Evolutionary conservation across 345 rosid genomes (phyloP).

Genomic region (Geranium rotundifolium): DNA sequence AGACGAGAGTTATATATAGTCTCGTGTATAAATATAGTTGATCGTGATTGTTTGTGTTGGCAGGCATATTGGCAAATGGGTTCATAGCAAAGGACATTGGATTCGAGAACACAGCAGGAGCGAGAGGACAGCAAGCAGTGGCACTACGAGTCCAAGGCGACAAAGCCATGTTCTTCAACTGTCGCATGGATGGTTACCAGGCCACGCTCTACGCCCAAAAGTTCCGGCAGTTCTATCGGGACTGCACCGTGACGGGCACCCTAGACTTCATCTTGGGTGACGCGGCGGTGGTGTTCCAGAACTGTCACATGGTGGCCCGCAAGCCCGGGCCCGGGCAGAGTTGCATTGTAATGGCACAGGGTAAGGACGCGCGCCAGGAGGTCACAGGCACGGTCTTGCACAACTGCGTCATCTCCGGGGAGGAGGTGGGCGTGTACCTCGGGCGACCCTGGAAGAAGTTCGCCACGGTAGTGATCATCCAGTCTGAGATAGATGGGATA

Average conservation of each 20-base stretch:
- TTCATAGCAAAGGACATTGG: conserved; percentile 37
- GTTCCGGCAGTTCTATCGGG: conserved; percentile 46
- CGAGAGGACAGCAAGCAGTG: conserved; percentile 25
- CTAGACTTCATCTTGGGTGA: conserved; percentile 34
- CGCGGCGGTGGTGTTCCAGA: conserved; percentile 27
- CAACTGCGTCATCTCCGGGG: conserved; percentile 24
- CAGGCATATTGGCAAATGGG: conserved; percentile 25
- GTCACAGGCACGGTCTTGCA: conserved; percentile 27
- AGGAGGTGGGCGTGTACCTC: conserved; percentile 15
- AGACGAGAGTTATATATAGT: too few relatives aligned
- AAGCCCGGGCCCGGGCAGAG: conserved; percentile 32
- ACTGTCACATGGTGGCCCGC: conserved; percentile 31
- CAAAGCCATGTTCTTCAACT: conserved; percentile 28
- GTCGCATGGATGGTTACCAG: conserved; percentile 36
- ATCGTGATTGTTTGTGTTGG: neutral
- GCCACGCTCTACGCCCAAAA: conserved; percentile 32
- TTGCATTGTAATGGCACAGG: conserved; percentile 31
- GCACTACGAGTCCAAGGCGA: conserved; percentile 32
- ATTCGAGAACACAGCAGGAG: conserved; percentile 22
- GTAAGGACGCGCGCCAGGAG: conserved; percentile 24
- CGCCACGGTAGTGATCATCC: conserved; percentile 23
- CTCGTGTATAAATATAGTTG: too few relatives aligned
- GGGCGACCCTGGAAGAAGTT: conserved; percentile 29
- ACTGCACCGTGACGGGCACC: conserved; percentile 36
- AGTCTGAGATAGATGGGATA: conserved; percentile 21